Evolutionary conservation across 805 yeast genomes (phyloP), one percentile per base, ranked within the genome.

Genomic region (Debaryomyces tyrocola): DNA sequence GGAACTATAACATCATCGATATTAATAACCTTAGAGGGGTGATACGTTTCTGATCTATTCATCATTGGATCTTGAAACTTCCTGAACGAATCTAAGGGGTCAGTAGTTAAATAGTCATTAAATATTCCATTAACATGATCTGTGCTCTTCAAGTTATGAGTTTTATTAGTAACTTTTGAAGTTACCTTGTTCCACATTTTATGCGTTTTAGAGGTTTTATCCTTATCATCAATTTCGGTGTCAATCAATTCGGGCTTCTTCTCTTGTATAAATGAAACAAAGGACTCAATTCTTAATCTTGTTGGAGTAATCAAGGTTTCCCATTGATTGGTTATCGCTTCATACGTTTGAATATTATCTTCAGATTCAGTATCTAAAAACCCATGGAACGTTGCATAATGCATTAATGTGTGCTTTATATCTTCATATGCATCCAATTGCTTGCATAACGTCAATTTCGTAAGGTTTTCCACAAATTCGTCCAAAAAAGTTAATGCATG

Each of bases 391-490:
- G 46, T 50, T 10, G 60, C 41, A 46, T 56, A 67, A 44, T 60
- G 52, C 14, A 49, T 42, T 31, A 66, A 37, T 5, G 53, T 52
- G 8, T 52, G 43, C 39, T 40, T 44, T 20, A 78, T 54, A 20
- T 61, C 55, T 21, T 62, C 52, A 45, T 58, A 63, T 2, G 72
- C 60, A 14, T 70, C 74, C 18, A 57, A 31, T 40, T 78, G 73
- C 31, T 71, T 66, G 50, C 63, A 69, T 34, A 76, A 56, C 1
- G 71, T 44, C 50, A 71, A 64, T 40, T 69, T 60, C 1, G 77
- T 60, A 11, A 79, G 47, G 43, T 66, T 64, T 39, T 70, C 76
- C 9, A 79, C 58, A 48, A 78, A 79, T 52, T 80, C 85, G 31
- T 79, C 78, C 38, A 79, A 53, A 14, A 72, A 66, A 3, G 66